Evolutionary conservation across 257 asterid genomes (phyloP).

Genomic region (Plantago ovata): DNA sequence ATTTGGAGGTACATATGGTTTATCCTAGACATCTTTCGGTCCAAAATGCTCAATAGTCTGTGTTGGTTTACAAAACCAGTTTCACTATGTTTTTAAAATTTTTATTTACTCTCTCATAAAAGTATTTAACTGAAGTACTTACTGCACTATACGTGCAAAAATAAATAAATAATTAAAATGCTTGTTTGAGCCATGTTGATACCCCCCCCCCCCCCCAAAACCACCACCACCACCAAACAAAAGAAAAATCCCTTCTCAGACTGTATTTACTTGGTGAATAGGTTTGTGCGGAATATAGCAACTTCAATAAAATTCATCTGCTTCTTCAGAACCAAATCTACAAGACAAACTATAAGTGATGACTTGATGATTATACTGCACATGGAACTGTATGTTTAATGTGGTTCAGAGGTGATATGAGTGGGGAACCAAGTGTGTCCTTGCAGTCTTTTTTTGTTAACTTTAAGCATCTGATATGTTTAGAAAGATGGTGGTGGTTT

Average conservation of each 20-base stretch:
- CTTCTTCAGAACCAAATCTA: background rate
- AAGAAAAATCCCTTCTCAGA: too few relatives aligned
- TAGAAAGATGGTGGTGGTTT: too few relatives aligned
- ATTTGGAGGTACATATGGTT: constrained; percentile 39
- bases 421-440: background rate
- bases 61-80: background rate
- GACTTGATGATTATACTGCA: too few relatives aligned
- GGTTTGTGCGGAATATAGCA: background rate
- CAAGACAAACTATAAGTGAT: background rate
- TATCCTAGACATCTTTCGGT: background rate
- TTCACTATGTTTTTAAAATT: background rate
- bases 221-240: too few relatives aligned
- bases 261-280: too few relatives aligned
- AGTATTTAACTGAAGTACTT: too few relatives aligned
- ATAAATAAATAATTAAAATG: too few relatives aligned
- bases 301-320: background rate
- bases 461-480: background rate
- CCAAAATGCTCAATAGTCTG: background rate
- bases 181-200: background rate
- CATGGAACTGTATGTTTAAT: too few relatives aligned
- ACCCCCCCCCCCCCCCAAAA: too few relatives aligned
- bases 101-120: background rate
- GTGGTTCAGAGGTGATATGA: too few relatives aligned
- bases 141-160: background rate
- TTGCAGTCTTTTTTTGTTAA: background rate